Evolutionary conservation across 2,329 filamentous ascomycete species (phyloP).

Genomic region (Aspergillus felis): DNA sequence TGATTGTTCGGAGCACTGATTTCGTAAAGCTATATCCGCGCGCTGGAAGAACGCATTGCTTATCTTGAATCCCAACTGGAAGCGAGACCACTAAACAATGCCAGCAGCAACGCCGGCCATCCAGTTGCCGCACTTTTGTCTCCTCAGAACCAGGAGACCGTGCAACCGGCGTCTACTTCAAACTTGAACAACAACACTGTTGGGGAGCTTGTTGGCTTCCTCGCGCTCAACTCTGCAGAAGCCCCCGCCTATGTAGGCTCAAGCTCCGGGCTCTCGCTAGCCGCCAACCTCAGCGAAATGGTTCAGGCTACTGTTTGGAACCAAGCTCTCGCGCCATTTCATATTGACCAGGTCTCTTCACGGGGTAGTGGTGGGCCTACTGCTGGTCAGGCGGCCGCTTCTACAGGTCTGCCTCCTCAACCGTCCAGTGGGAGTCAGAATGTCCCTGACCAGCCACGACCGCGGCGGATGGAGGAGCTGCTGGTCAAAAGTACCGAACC

Average conservation of each 20-base stretch:
- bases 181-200: slow-evolving; percentile 33
- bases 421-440: slow-evolving; percentile 9
- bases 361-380: slow-evolving; percentile 12
- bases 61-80: slow-evolving; percentile 38
- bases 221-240: slow-evolving; percentile 44
- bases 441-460: slow-evolving; percentile 23
- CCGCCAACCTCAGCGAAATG: slow-evolving; percentile 51
- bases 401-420: slow-evolving; percentile 13
- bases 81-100: slow-evolving; percentile 12
- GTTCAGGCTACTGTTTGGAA: slow-evolving; percentile 54
- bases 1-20: slow-evolving; percentile 6
- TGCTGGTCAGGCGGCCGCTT: neutral
- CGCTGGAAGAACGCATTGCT: slow-evolving; percentile 41
- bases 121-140: slow-evolving; percentile 21
- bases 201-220: slow-evolving; percentile 48
- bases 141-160: slow-evolving; percentile 17
- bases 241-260: slow-evolving; percentile 49
- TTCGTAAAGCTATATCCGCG: slow-evolving; percentile 37
- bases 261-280: slow-evolving; percentile 48
- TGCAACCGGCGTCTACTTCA: slow-evolving; percentile 13
- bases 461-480: slow-evolving; percentile 40
- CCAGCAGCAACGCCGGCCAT: slow-evolving; percentile 13
- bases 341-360: slow-evolving; percentile 14
- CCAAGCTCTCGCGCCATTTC: slow-evolving; percentile 40
- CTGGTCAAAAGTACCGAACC: slow-evolving; percentile 44